Conservation (phyloP, 495 filamentous ascomycete species). For the Aspergillus avenaceus region DNA sequence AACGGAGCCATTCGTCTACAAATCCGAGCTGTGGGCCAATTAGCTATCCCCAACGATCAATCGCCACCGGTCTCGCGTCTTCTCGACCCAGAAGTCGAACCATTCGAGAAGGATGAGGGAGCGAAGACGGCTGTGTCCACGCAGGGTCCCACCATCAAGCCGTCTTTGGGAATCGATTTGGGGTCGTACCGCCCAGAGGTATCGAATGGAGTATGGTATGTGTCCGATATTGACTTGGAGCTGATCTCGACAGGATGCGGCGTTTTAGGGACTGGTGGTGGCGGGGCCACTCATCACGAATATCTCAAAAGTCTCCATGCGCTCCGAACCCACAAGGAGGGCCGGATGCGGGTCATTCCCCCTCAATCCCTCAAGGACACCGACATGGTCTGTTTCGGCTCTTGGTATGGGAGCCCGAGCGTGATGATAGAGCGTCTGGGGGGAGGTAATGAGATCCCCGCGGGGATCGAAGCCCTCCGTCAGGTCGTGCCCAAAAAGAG, state of each 20-base stretch:
- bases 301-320: conserved; percentile 19
- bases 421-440: conserved; percentile 22
- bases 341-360: conserved; percentile 18
- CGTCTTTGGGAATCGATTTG: too few relatives aligned
- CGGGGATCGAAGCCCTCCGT: conserved; percentile 23
- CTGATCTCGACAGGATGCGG: conserved; percentile 22
- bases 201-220: conserved; percentile 31
- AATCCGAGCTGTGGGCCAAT: conserved; percentile 29
- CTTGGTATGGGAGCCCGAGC: conserved; percentile 23
- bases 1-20: conserved; percentile 28
- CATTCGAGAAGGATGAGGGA: neutral
- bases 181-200: conserved; percentile 47
- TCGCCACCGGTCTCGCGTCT: neutral
- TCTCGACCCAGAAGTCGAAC: neutral
- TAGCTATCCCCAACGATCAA: conserved; percentile 9
- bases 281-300: conserved; percentile 17
- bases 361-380: conserved; percentile 11
- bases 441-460: conserved; percentile 22
- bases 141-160: too few relatives aligned
- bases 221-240: conserved; percentile 19
- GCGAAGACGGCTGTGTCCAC: neutral
- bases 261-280: conserved; percentile 19
- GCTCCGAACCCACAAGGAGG: conserved; percentile 6
- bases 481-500: conserved; percentile 19
- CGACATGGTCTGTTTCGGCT: conserved; percentile 18